Evolutionary conservation across 768 basidiomycete genomes (phyloP).

Genomic region (Lepiota brunneoincarnata): DNA sequence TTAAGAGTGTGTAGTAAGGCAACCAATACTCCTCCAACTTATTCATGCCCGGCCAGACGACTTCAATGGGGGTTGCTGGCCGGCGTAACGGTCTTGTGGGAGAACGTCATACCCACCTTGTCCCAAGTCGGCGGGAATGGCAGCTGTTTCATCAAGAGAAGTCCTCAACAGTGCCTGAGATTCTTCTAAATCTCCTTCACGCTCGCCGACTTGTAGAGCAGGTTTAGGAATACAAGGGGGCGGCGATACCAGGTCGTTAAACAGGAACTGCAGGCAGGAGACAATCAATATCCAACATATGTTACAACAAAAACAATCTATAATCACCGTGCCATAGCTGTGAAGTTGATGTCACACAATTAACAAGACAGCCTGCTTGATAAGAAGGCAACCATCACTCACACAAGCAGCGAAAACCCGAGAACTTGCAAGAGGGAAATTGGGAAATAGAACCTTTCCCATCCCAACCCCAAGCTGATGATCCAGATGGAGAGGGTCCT

Average conservation of each 20-base stretch:
- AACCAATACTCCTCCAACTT: slow-evolving; percentile 2
- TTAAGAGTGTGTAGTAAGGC: not conserved
- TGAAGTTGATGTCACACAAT: slow-evolving; percentile 1
- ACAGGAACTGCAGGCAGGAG: slow-evolving; percentile 62
- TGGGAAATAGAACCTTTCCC: slow-evolving; percentile 85
- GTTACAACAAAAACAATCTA: slow-evolving; percentile 12
- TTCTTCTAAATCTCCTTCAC: slow-evolving; percentile 55
- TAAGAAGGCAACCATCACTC: slow-evolving; percentile 32
- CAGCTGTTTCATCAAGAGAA: slow-evolving; percentile 77
- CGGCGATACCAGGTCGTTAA: slow-evolving; percentile 75
- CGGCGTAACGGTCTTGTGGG: slow-evolving; percentile 44
- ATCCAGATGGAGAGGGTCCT: slow-evolving; percentile 97
- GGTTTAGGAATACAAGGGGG: slow-evolving; percentile 62
- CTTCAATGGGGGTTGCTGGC: slow-evolving; percentile 11
- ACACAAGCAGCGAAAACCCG: slow-evolving; percentile 90
- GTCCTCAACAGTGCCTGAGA: slow-evolving; percentile 46
- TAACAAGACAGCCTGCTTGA: not conserved
- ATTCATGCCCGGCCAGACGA: slow-evolving; percentile 2
- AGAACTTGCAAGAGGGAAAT: slow-evolving; percentile 78
- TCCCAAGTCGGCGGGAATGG: slow-evolving; percentile 78
- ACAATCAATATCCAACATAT: slow-evolving; percentile 6
- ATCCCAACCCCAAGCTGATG: slow-evolving; percentile 83
- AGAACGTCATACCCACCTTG: slow-evolving; percentile 82
- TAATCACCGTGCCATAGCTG: slow-evolving; percentile 82
- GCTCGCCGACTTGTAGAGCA: slow-evolving; percentile 23